Evolutionary conservation across 768 basidiomycete species (phyloP).

Genomic region (Roridomyces roridus): DNA sequence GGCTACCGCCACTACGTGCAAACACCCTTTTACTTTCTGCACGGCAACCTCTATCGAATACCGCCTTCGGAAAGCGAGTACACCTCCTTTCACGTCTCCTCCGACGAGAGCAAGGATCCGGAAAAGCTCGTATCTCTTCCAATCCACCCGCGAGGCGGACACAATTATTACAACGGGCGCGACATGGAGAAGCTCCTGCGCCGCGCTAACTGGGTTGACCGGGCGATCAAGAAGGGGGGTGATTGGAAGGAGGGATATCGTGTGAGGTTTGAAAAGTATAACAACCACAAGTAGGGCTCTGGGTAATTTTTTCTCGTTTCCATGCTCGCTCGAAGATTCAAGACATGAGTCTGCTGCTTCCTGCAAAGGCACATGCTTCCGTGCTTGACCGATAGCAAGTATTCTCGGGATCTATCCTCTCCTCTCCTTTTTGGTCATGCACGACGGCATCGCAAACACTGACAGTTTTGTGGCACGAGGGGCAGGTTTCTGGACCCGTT

Average conservation of each 20-base stretch:
- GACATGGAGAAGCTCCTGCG: slow-evolving; percentile 55
- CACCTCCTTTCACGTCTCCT: slow-evolving; percentile 46
- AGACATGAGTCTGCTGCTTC: too few relatives aligned
- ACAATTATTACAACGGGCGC: slow-evolving; percentile 66
- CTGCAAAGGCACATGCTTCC: too few relatives aligned
- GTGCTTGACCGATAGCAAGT: too few relatives aligned
- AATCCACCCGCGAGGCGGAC: slow-evolving; percentile 58
- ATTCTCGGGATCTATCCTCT: too few relatives aligned
- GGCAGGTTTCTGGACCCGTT: too few relatives aligned
- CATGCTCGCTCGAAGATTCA: too few relatives aligned
- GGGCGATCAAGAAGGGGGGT: slow-evolving; percentile 37
- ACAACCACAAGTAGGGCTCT: too few relatives aligned
- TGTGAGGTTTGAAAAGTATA: neutral
- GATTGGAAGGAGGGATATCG: slow-evolving; percentile 55
- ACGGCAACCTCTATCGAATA: slow-evolving; percentile 53
- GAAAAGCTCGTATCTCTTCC: slow-evolving; percentile 11
- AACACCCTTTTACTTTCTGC: slow-evolving; percentile 54
- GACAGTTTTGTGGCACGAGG: too few relatives aligned
- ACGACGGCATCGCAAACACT: too few relatives aligned
- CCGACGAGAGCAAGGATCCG: slow-evolving; percentile 21
- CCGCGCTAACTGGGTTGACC: slow-evolving; percentile 50
- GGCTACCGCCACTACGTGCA: slow-evolving; percentile 60
- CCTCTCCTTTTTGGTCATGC: too few relatives aligned
- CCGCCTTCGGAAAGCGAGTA: slow-evolving; percentile 54
- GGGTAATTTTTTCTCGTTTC: too few relatives aligned